These are phyloP conservation scores for Tricholoma bakamatsutake DNA, from an alignment of 768 basidiomycete species.

Conservation along the genomic window DNA sequence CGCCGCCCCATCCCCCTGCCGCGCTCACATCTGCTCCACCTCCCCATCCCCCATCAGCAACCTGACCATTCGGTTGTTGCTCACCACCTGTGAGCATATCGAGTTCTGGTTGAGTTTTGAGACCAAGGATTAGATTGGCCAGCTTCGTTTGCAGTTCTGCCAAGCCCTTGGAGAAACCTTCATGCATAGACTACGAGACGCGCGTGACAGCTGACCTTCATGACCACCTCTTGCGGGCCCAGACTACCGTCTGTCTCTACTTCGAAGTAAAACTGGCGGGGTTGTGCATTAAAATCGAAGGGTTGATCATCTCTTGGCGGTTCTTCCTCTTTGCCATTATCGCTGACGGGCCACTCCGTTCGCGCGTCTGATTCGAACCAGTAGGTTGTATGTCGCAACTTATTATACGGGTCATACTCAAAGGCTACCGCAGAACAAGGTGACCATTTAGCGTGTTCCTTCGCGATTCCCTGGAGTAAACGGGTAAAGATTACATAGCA, in stretches of 20 bases:
- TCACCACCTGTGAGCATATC: conserved; percentile 43
- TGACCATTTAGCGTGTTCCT: conserved; percentile 99
- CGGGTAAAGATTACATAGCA: background rate
- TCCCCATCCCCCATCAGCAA: conserved; percentile 12
- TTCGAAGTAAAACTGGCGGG: conserved; percentile 88
- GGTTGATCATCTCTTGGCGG: conserved; percentile 70
- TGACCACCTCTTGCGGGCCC: conserved; percentile 82
- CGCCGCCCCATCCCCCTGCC: conserved; percentile 22
- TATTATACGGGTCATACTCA: conserved; percentile 98
- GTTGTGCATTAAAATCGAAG: conserved; percentile 86
- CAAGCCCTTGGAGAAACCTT: conserved; percentile 48
- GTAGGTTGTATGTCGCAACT: conserved; percentile 89
- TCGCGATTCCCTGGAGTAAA: conserved; percentile 82
- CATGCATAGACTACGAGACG: background rate
- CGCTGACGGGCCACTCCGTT: conserved; percentile 87
- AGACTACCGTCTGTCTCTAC: conserved; percentile 93
- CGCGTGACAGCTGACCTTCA: conserved; percentile 49
- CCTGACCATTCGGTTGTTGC: conserved; percentile 26
- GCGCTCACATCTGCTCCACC: conserved; percentile 18
- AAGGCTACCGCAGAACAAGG: conserved; percentile 93
- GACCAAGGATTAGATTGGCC: conserved; percentile 70
- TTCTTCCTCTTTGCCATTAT: conserved; percentile 84
- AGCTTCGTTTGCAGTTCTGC: conserved; percentile 76
- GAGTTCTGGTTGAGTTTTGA: conserved; percentile 58
- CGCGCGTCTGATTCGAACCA: conserved; percentile 86